These are phyloP conservation scores for Phytophthora quininea DNA, from an alignment of 352 stramenopile genomes.

Conservation along the genomic window DNA sequence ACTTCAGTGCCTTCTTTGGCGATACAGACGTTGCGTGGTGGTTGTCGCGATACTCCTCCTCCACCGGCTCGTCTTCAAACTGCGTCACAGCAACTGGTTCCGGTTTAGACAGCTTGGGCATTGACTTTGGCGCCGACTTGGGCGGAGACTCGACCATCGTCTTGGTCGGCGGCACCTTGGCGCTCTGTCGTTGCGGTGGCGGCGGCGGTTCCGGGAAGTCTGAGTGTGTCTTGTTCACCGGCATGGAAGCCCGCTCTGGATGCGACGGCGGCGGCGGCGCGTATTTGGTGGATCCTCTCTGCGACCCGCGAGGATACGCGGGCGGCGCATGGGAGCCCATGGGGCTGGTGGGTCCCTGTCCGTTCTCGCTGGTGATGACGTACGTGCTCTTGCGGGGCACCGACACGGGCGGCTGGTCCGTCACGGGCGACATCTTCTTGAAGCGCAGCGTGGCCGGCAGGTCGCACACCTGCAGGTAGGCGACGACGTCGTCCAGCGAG, in stretches of 20 bases:
- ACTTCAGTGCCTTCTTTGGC: background rate
- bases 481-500: conserved; percentile 82
- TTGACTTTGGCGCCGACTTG: conserved; percentile 15
- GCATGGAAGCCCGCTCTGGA: conserved; percentile 40
- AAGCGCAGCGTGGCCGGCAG: conserved; percentile 86
- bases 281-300: conserved; percentile 29
- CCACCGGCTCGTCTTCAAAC: conserved; percentile 23
- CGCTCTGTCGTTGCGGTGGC: conserved; percentile 37
- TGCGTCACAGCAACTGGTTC: conserved; percentile 11
- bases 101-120: conserved; percentile 8
- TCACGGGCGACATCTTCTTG: conserved; percentile 78
- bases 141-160: conserved; percentile 20
- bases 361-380: conserved; percentile 62
- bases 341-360: conserved; percentile 59
- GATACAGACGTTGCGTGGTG: background rate
- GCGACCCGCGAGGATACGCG: conserved; percentile 30
- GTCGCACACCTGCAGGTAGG: conserved; percentile 84
- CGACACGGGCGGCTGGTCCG: conserved; percentile 41
- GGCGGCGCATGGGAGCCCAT: conserved; percentile 53
- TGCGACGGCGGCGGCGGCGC: conserved; percentile 23
- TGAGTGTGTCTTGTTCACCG: conserved; percentile 34
- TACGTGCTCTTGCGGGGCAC: conserved; percentile 68
- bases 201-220: conserved; percentile 37
- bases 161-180: conserved; percentile 33
- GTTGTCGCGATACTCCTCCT: conserved; percentile 10